phyloP scores from a whole-genome alignment of 192 early-diverging fungal genomes.

The Coemansia reversa region DNA sequence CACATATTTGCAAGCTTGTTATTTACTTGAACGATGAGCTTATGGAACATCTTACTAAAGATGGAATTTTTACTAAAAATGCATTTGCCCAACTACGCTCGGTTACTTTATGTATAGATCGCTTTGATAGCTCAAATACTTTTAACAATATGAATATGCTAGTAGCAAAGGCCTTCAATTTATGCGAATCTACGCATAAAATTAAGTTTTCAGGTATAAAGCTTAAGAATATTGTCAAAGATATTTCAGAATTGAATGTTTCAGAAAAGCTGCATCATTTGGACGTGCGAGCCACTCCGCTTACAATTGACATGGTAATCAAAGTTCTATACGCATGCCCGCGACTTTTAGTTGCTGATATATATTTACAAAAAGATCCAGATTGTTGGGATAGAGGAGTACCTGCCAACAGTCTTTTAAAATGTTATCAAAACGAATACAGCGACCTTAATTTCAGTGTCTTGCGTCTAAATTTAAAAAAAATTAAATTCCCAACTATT shows the following conservation, averaged over 20 bases:
- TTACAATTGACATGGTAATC: background rate
- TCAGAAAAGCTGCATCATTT: background rate
- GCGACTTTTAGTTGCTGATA: background rate
- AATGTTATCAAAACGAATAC: background rate
- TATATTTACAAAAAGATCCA: background rate
- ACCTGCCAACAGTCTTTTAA: background rate
- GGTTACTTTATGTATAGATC: background rate
- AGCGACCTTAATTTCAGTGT: background rate
- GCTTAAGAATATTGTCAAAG: background rate
- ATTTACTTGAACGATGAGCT: background rate
- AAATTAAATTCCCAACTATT: background rate
- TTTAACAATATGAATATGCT: background rate
- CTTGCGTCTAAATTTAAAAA: background rate
- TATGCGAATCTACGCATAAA: background rate
- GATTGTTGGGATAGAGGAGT: background rate
- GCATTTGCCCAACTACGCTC: background rate
- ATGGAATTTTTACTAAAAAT: background rate
- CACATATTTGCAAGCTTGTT: background rate
- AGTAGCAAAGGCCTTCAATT: background rate
- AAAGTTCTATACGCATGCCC: background rate
- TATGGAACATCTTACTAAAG: background rate
- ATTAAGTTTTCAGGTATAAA: background rate
- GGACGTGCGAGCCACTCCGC: background rate
- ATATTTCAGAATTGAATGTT: background rate
- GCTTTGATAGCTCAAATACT: no score